Conservation (phyloP, 2,329 filamentous ascomycete species). For the Colletotrichum gloeosporioides region DNA sequence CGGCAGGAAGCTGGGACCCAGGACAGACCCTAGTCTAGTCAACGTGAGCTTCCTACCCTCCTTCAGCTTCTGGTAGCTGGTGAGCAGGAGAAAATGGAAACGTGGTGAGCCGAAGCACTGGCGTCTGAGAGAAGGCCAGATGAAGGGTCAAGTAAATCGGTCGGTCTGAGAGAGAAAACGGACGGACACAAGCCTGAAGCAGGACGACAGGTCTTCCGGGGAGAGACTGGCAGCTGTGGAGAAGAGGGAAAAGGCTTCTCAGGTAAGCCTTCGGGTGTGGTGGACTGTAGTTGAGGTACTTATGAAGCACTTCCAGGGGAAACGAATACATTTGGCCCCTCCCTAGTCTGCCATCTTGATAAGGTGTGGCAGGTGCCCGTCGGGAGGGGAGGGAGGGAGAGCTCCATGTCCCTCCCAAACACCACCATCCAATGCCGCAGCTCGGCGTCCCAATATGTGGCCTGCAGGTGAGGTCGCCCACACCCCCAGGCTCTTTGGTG, state of each 20-base stretch:
- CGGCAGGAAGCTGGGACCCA: background rate
- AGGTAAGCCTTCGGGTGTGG: background rate
- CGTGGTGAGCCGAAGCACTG: background rate
- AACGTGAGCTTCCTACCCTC: constrained; percentile 5
- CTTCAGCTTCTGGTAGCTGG: constrained; percentile 3
- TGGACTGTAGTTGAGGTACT: constrained; percentile 19
- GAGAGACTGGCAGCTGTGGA: constrained; percentile 20
- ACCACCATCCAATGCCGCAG: constrained; percentile 15
- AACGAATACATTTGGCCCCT: background rate
- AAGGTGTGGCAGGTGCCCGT: constrained; percentile 22
- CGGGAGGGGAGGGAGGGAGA: background rate
- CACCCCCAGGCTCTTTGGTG: constrained; percentile 2
- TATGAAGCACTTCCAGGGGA: constrained; percentile 15
- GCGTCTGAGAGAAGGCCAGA: background rate
- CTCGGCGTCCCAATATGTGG: constrained; percentile 13
- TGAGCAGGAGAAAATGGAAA: background rate
- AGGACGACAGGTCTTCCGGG: constrained; percentile 3
- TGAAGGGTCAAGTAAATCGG: background rate
- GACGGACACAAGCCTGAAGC: constrained; percentile 1
- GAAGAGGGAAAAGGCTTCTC: constrained; percentile 15
- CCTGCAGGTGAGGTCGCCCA: constrained; percentile 16
- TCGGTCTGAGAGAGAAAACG: background rate
- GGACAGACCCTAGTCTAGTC: background rate
- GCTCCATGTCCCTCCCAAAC: constrained; percentile 7
- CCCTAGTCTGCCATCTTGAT: constrained; percentile 17